Evolutionary conservation across 306 rosid species (phyloP).

Genomic region (Boehmeria nivea): DNA sequence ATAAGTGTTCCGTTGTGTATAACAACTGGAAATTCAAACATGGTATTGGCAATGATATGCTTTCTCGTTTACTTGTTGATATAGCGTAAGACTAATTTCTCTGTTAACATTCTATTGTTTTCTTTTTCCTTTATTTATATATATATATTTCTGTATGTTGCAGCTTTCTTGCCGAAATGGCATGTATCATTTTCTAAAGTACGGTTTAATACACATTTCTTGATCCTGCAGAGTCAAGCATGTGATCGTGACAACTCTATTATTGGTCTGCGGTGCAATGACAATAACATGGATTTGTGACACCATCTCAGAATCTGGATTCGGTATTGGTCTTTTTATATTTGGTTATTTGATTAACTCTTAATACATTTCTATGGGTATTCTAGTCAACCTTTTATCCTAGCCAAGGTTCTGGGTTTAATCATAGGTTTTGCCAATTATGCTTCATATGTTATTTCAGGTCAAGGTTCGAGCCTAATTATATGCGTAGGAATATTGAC

Average conservation of each 20-base stretch:
- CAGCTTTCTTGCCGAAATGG: no score
- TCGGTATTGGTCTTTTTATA: constrained; percentile 48
- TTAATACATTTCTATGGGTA: not conserved
- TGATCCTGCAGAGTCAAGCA: constrained; percentile 73
- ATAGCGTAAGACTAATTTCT: no score
- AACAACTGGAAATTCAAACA: no score
- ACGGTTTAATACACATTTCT: not conserved
- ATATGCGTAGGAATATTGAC: constrained; percentile 91
- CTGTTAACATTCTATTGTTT: no score
- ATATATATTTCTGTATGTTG: no score
- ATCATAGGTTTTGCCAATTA: not conserved
- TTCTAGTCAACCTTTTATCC: not conserved
- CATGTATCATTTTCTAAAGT: no score
- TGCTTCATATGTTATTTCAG: constrained; percentile 47
- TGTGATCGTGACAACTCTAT: constrained; percentile 68
- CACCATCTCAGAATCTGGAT: constrained; percentile 93
- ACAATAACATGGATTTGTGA: constrained; percentile 91
- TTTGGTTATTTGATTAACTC: constrained; percentile 2
- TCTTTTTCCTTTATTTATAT: no score
- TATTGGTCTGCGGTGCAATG: constrained; percentile 95
- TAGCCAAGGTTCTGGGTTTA: not conserved
- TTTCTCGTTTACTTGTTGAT: no score
- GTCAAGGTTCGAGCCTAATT: constrained; percentile 92
- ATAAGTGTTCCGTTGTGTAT: no score
- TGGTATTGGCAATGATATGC: no score